Base-by-base conservation (phyloP, 345 rosid species). In the Salix suchowensis region DNA sequence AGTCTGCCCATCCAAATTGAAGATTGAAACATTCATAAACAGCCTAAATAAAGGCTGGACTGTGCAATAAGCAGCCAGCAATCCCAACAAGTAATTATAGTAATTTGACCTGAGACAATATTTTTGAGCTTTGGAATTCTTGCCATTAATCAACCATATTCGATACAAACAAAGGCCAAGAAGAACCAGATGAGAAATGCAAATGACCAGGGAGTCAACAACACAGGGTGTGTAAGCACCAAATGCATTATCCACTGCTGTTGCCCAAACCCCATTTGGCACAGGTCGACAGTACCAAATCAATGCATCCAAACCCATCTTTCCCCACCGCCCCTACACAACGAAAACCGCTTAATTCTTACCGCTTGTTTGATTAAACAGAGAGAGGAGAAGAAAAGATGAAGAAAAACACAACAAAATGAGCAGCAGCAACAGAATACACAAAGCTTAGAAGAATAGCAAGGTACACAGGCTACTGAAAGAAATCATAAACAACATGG, bases 171-270 rank as follows among this genome's bases (percentile, higher is more conserved):
- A 81, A 26, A 81, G 74, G 1, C 84, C 81, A 19, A 81, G 48
- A 74, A 81, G 84, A 50, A 66, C 81, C 76, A 81, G 71, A 71
- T 77, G 77, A 66, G 81, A 77, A 74, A 77, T 77, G 68, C 84
- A 77, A 34, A 81, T 81, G 39, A 81, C 81, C 4, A 81, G 65
- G 65, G 81, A 81, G 44, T 81, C 81, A 65, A 74, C 71, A 34
- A 76, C 84, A 74, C 84, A 81, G 18, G 18, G 84, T 1, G 76
- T 81, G 71, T 77, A 81, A 4, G 84, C 84, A 37, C 84, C 84
- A 65, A 77, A 77, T 65, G 78, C 78, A 55, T 64, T 68, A 19
- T 77, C 76, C 73, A 74, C 72, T 81, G 71, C 52, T 70, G 65
- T 77, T 32, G 46, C 76, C 84, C 84, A 81, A 68, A 77, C 66